Base-by-base conservation (phyloP, 1,284 basidiomycete species). In the Malassezia restricta region DNA sequence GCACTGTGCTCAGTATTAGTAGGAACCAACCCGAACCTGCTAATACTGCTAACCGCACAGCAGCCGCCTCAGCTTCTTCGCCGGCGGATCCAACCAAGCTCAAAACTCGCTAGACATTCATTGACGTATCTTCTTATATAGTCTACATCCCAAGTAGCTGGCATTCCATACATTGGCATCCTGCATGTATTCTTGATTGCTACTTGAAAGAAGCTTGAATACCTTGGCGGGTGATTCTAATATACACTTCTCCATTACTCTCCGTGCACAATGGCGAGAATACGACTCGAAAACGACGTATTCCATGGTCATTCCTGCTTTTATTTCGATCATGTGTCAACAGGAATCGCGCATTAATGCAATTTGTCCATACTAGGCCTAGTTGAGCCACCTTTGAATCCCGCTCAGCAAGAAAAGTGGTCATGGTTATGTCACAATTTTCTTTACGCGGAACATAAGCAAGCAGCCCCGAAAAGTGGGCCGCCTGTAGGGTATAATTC, bases 1-100 rank as follows among this genome's bases (percentile, higher is more conserved):
- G 58, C 46, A 68, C 63, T n/a, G 68, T 71, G n/a, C 54, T 71
- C 32, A 61, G 51, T 17, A 60, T 71, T 11, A 55, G 46, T 43
- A 64, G 61, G 47, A 56, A 57, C 41, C 57, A 51, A 28, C 37
- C 42, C 12, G 43, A 49, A 14, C 31, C 40, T 27, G 38, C 24
- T 40, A 51, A 15, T 35, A 37, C 43, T 41, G 47, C 51, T 1
- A 47, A 47, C 8, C 43, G 54, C 20, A 48, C 49, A n/a, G 45
- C 38, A 27, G 44, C 20, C 29, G 49, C 51, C 24, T 17, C 44
- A 15, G 27, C 44, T 31, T 15, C 30, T 14, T 35, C 28, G 9
- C 44, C 44, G 8, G 44, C 44, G 20, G 58, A 55, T 35, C 40
- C 53, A 9, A 50, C 45, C 15, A 50, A 50, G 47, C 37, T 31